Evolutionary conservation across 176 grass and related monocot genomes (phyloP).

Genomic region (Avena insularis): DNA sequence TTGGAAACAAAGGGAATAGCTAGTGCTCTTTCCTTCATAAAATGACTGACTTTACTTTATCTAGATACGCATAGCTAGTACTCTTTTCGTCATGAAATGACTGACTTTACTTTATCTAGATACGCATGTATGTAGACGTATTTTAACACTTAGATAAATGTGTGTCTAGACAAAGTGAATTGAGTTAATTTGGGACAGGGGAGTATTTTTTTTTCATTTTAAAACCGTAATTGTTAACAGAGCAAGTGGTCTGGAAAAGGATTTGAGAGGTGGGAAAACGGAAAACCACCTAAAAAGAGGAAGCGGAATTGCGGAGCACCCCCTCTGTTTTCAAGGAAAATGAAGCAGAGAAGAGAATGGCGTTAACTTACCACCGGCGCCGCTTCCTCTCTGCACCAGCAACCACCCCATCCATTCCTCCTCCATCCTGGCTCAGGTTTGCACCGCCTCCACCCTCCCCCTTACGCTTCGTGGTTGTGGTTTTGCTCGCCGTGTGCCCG

Average conservation of each 20-base stretch:
- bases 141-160: too few relatives aligned
- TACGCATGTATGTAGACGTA: too few relatives aligned
- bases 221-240: neutral
- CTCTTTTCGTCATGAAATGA: too few relatives aligned
- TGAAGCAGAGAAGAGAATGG: neutral
- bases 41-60: too few relatives aligned
- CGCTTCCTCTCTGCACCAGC: slow-evolving; percentile 19
- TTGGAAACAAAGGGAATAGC: too few relatives aligned
- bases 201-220: too few relatives aligned
- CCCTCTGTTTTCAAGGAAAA: neutral
- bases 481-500: neutral
- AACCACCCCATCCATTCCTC: neutral
- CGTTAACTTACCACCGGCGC: neutral
- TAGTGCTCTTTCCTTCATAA: too few relatives aligned
- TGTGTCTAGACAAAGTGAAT: too few relatives aligned
- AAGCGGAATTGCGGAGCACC: neutral
- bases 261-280: neutral
- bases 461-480: neutral
- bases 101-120: too few relatives aligned
- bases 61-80: too few relatives aligned
- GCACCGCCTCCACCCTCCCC: neutral
- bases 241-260: neutral
- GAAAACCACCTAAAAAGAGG: neutral
- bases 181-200: too few relatives aligned
- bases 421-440: slow-evolving; percentile 25